A percentile compares a stretch with the other conserved stretches of the same genome.
Evolutionary conservation across 805 yeast species (phyloP).

Genomic region (Candida lessepsii): DNA sequence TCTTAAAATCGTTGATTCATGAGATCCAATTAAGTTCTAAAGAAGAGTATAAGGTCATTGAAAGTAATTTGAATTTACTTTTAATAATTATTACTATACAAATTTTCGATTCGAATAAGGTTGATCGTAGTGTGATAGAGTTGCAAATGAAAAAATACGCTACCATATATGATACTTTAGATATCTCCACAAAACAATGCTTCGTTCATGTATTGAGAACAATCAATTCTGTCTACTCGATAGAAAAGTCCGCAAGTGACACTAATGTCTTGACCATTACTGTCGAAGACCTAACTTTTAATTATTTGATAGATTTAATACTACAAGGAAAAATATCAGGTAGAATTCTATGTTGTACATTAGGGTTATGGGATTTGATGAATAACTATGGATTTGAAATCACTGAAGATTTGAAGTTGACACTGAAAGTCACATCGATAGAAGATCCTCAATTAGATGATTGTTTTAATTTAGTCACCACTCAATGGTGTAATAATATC

Average conservation of each 20-base stretch:
- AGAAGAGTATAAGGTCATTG: background rate
- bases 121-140: background rate
- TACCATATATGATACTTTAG: background rate
- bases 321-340: slow-evolving; percentile 23
- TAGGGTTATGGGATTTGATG: slow-evolving; percentile 38
- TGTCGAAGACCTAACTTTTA: slow-evolving; percentile 11
- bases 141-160: slow-evolving; percentile 1
- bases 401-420: slow-evolving; percentile 3
- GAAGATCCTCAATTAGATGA: slow-evolving; percentile 10
- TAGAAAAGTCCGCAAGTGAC: too few species aligned
- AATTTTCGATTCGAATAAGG: slow-evolving; percentile 1
- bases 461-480: slow-evolving; percentile 16
- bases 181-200: background rate
- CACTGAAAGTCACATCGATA: background rate
- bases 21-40: slow-evolving; percentile 6
- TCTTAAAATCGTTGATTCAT: slow-evolving; percentile 19
- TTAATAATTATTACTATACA: slow-evolving; percentile 4
- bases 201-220: slow-evolving; percentile 11
- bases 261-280: slow-evolving; percentile 2
- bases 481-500: slow-evolving; percentile 27
- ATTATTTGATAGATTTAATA: slow-evolving; percentile 17
- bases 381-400: slow-evolving; percentile 17
- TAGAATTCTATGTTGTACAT: slow-evolving; percentile 31
- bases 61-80: slow-evolving; percentile 5
- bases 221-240: slow-evolving; percentile 9